Evolutionary conservation across 768 basidiomycete genomes (phyloP).

Genomic region (Kwoniella botswanensis): DNA sequence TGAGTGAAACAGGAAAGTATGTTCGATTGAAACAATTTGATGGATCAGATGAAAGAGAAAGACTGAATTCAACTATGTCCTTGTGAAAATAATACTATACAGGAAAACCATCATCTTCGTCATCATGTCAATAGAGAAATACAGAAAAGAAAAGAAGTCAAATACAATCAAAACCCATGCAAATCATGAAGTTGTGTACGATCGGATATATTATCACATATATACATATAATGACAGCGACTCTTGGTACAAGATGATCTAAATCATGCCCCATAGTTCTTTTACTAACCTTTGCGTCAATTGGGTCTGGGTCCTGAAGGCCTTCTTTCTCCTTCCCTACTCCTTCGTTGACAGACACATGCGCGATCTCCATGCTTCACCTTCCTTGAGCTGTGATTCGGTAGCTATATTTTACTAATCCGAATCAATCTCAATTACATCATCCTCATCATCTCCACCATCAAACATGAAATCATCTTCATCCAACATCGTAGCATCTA

Average conservation of each 20-base stretch:
- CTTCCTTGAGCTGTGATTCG: no score
- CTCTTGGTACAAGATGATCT: no score
- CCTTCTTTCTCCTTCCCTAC: neutral
- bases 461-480: constrained; percentile 59
- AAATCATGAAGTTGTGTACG: neutral
- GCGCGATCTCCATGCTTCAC: no score
- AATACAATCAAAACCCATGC: neutral
- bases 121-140: neutral
- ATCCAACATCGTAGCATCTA: constrained; percentile 48
- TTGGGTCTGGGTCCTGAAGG: no score
- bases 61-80: no score
- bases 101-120: no score
- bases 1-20: neutral
- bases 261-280: neutral
- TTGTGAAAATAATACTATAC: no score
- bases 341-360: no score
- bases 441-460: constrained; percentile 74
- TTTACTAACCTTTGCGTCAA: neutral
- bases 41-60: neutral
- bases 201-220: neutral
- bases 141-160: neutral
- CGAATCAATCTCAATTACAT: constrained; percentile 82
- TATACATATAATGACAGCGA: no score
- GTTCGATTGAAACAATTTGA: neutral
- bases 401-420: constrained; percentile 58